Conservation (phyloP, 805 yeast genomes). For the Starmerella floricola region DNA sequence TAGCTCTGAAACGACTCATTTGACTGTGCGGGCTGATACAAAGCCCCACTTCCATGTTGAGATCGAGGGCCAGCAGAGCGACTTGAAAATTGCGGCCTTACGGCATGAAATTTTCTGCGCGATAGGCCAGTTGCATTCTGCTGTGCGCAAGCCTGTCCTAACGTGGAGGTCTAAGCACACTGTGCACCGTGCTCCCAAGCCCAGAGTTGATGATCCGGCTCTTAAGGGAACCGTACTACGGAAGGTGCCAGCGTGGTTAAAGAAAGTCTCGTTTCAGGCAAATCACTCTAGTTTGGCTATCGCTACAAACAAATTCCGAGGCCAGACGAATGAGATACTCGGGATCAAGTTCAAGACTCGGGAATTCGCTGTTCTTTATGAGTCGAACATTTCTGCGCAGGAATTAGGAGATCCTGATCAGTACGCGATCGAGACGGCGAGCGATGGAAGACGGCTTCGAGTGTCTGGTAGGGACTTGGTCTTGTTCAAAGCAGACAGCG, state of each 20-base stretch:
- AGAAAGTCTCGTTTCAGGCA: slow-evolving; percentile 8
- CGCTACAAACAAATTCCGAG: slow-evolving; percentile 23
- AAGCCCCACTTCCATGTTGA: slow-evolving; percentile 25
- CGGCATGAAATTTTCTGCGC: slow-evolving; percentile 28
- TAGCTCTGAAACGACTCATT: slow-evolving; percentile 19
- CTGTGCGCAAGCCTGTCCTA: slow-evolving; percentile 5
- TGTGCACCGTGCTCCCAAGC: slow-evolving; percentile 3
- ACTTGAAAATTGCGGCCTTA: slow-evolving; percentile 24
- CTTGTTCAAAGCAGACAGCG: slow-evolving; percentile 16
- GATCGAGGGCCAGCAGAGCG: slow-evolving; percentile 20
- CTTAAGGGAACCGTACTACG: slow-evolving; percentile 13
- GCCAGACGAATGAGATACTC: slow-evolving; percentile 18
- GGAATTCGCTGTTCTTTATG: slow-evolving; percentile 10
- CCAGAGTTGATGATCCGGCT: neutral
- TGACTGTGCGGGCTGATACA: slow-evolving; percentile 23
- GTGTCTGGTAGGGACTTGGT: slow-evolving; percentile 10
- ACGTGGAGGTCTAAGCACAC: slow-evolving; percentile 1
- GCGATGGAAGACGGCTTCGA: slow-evolving; percentile 20
- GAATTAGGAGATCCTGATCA: neutral
- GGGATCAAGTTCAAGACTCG: slow-evolving; percentile 17
- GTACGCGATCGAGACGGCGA: neutral
- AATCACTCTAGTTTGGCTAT: slow-evolving; percentile 12
- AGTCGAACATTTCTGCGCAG: neutral
- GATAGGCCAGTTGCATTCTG: slow-evolving; percentile 21
- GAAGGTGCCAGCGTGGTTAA: slow-evolving; percentile 20